Percentiles rank a stretch among this genome's conserved stretches.
Conservation (phyloP, 805 yeast genomes). For the Lipomyces spencermartinsiae region DNA sequence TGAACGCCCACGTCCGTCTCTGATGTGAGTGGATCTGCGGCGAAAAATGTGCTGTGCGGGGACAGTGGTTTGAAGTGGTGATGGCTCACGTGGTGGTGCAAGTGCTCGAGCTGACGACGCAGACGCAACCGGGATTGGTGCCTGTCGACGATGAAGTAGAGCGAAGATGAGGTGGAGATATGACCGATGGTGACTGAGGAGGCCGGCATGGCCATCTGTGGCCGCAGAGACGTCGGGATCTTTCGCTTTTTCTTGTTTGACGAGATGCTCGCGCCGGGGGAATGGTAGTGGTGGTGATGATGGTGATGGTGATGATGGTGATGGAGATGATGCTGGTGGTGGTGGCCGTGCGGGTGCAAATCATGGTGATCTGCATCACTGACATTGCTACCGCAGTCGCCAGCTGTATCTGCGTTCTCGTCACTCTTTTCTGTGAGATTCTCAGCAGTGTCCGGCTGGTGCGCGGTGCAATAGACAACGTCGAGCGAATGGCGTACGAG, state of each 20-base stretch:
- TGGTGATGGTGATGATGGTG: constrained; percentile 19
- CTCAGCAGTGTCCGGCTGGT: constrained; percentile 1
- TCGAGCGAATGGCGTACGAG: not conserved
- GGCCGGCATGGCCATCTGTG: constrained; percentile 9
- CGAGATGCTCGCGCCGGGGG: constrained; percentile 1
- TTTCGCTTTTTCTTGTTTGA: constrained; percentile 33
- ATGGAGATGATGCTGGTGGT: constrained; percentile 17
- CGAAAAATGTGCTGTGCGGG: constrained; percentile 5
- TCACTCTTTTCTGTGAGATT: not conserved
- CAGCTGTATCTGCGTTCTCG: constrained; percentile 3
- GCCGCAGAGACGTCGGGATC: constrained; percentile 26
- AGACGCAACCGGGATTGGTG: constrained; percentile 3
- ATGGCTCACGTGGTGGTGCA: constrained; percentile 1
- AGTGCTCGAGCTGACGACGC: not conserved
- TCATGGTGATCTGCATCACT: constrained; percentile 3
- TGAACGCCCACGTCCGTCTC: not conserved
- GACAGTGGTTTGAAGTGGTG: constrained; percentile 8
- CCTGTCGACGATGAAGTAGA: constrained; percentile 4
- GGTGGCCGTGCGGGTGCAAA: constrained; percentile 2
- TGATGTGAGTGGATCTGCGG: not conserved
- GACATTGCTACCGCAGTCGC: not conserved
- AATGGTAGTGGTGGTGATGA: constrained; percentile 15
- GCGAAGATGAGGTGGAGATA: constrained; percentile 11
- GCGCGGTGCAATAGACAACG: constrained; percentile 6
- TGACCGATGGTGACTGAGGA: constrained; percentile 2